phyloP scores from a whole-genome alignment of 495 filamentous ascomycete species.

The Extremus antarcticus region DNA sequence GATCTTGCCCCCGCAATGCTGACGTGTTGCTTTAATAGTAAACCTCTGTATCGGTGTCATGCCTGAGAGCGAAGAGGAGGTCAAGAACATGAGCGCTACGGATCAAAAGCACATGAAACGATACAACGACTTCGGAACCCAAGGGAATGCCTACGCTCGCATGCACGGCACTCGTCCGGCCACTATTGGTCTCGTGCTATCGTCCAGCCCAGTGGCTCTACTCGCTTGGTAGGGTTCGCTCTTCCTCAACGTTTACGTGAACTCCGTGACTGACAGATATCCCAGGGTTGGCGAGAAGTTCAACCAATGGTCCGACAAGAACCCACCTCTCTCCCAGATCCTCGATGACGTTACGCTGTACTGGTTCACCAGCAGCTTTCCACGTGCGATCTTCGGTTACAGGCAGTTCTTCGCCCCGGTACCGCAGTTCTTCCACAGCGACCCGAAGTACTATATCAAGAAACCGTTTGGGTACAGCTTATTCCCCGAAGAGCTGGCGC shows the following conservation, averaged over 20 bases:
- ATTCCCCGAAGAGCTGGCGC: slow-evolving; percentile 45
- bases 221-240: slow-evolving; percentile 46
- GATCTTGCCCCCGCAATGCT: no score
- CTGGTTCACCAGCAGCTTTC: slow-evolving; percentile 54
- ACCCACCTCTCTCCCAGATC: slow-evolving; percentile 43
- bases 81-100: neutral
- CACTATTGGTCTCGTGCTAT: slow-evolving; percentile 51
- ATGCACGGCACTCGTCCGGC: slow-evolving; percentile 50
- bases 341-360: slow-evolving; percentile 49
- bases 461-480: slow-evolving; percentile 51
- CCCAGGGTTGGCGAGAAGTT: slow-evolving; percentile 57
- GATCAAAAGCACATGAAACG: slow-evolving; percentile 21
- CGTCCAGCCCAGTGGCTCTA: slow-evolving; percentile 48
- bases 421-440: slow-evolving; percentile 17
- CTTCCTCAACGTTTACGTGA: neutral
- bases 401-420: slow-evolving; percentile 26
- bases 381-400: slow-evolving; percentile 48
- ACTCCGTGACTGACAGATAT: neutral
- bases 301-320: slow-evolving; percentile 49
- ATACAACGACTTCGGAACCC: slow-evolving; percentile 25
- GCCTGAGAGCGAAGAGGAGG: neutral
- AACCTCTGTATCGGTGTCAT: slow-evolving; percentile 1
- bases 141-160: slow-evolving; percentile 42
- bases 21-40: neutral
- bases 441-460: slow-evolving; percentile 32